Base-by-base conservation (phyloP, 1,139 yeast species). In the Taphrina wiesneri region DNA sequence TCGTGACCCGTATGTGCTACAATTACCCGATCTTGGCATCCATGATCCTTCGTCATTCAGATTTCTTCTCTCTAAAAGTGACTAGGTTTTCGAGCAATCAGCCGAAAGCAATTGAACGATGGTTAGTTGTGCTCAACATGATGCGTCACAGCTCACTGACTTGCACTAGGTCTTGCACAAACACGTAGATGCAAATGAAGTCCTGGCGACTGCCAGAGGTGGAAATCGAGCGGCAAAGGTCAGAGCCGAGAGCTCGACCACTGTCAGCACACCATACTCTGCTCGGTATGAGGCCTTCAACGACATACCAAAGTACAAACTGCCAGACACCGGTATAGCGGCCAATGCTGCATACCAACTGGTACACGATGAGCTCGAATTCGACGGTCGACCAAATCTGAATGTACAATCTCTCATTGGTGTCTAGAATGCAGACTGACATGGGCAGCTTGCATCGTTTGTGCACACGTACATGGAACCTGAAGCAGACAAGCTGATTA, bases 311-410 rank as follows among this genome's bases (percentile, higher is more conserved):
- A 77, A 76, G 71, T 77, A 77, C 77, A 77, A 78, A 67, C 79
- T 90, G 61, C 92, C 92, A 1, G 57, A 51, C 23, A 41, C 26
- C 15, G 56, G 64, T 45, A 49, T 53, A 7, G 57, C 64, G 25
- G 78, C 83, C 3, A 77, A 78, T 6, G 77, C 81, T 69, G 87
- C 90, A 7, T 86, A 85, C 73, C 81, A 85, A 61, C 78, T 88
- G 73, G 80, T 91, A 70, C 84, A 82, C 70, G 88, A 88, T 73
- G 96, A 88, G 71, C 80, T 91, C 77, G 79, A 86, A 15, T 80
- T 91, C 69, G 97, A 91, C 74, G 97, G 97, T 28, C 85, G 82
- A 72, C 96, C 97, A 26, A 84, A 86, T 21, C 81, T 91, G 74
- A 91, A 91, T 75, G 46, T 54, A 26, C 3, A 19, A 15, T 15